These are phyloP conservation scores for Durio zibethinus DNA, from an alignment of 345 rosid genomes.

Conservation along the genomic window DNA sequence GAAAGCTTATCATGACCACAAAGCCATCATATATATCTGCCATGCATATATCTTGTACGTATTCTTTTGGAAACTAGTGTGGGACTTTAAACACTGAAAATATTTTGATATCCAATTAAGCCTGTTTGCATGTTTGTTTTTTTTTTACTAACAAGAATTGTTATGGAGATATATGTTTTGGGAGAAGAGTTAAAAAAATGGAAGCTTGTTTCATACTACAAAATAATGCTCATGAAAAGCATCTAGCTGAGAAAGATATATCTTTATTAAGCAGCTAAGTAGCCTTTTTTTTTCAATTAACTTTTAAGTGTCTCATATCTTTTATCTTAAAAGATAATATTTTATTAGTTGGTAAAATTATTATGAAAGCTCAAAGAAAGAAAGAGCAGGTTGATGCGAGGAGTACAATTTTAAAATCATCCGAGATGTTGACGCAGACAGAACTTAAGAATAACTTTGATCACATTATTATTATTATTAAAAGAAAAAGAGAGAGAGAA, in stretches of 20 bases:
- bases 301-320: not conserved
- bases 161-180: constrained; percentile 1
- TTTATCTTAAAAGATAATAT: not conserved
- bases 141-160: constrained; percentile 3
- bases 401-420: not conserved
- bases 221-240: constrained; percentile 19
- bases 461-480: no score
- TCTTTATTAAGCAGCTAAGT: not conserved
- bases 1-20: constrained; percentile 10
- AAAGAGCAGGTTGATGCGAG: no score
- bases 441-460: no score
- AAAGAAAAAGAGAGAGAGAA: no score
- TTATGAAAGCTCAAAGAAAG: not conserved
- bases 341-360: not conserved
- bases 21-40: constrained; percentile 10
- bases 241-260: not conserved
- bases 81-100: constrained; percentile 18
- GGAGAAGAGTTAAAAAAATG: constrained; percentile 12
- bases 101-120: constrained; percentile 14
- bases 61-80: constrained; percentile 25
- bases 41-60: constrained; percentile 24
- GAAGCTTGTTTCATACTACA: constrained; percentile 38
- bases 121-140: not conserved
- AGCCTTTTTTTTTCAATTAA: not conserved
- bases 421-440: no score